Evolutionary conservation across 768 basidiomycete species (phyloP).

Genomic region (Tylopilus subfusipes): DNA sequence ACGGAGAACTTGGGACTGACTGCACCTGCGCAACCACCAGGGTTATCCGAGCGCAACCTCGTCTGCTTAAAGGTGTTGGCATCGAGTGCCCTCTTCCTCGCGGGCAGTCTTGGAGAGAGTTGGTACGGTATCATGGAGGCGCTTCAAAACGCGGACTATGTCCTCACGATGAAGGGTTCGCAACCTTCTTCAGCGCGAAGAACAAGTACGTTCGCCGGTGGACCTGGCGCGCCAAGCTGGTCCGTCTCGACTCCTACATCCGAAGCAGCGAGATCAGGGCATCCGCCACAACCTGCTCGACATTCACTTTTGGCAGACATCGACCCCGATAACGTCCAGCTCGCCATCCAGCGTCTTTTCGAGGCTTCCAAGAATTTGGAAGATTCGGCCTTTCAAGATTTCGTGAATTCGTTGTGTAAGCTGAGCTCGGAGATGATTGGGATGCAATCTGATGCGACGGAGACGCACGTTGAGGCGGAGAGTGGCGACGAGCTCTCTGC

Average conservation of each 20-base stretch:
- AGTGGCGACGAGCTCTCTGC: constrained; percentile 34
- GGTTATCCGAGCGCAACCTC: constrained; percentile 84
- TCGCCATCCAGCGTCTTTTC: constrained; percentile 78
- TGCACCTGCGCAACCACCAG: constrained; percentile 53
- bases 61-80: constrained; percentile 86
- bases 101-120: constrained; percentile 80
- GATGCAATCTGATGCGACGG: constrained; percentile 57
- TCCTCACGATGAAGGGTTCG: constrained; percentile 63
- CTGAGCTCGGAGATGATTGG: constrained; percentile 92
- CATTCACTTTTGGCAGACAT: constrained; percentile 70
- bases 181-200: constrained; percentile 30
- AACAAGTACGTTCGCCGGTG: constrained; percentile 33
- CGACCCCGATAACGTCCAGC: constrained; percentile 70
- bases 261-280: constrained; percentile 18
- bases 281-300: constrained; percentile 29
- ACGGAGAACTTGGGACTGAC: constrained; percentile 69
- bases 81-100: constrained; percentile 72
- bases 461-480: constrained; percentile 27
- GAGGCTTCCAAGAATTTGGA: constrained; percentile 83
- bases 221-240: constrained; percentile 36
- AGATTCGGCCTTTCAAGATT: constrained; percentile 76
- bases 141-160: constrained; percentile 92
- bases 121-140: constrained; percentile 93
- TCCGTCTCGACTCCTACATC: constrained; percentile 32
- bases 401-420: constrained; percentile 73